Percentiles rank a stretch among this genome's conserved stretches.
Conservation (phyloP, 139 green algal species). For the Yamagishiella unicocca region DNA sequence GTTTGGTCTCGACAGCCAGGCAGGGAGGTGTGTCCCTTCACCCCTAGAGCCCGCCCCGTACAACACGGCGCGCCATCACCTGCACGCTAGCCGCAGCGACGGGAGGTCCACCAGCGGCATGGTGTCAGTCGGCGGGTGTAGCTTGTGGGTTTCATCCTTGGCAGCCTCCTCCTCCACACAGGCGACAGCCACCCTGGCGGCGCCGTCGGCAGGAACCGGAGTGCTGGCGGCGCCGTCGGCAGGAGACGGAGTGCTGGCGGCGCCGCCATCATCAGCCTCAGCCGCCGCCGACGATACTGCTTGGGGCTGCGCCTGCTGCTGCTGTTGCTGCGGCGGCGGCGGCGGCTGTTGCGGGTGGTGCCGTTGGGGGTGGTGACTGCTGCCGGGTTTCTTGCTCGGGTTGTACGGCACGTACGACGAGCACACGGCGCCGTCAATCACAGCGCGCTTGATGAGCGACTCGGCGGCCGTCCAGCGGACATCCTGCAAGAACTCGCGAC, state of each 20-base stretch:
- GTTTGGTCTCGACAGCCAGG: too few relatives aligned
- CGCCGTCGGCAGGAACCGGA: too few relatives aligned
- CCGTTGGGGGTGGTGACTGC: neutral
- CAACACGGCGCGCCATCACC: too few relatives aligned
- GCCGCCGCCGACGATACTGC: neutral
- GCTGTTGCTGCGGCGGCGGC: conserved; percentile 24
- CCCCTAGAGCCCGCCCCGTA: too few relatives aligned
- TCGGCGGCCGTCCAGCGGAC: conserved; percentile 57
- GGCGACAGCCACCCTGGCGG: neutral
- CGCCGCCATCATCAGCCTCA: neutral
- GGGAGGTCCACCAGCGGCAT: conserved; percentile 33
- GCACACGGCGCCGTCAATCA: conserved; percentile 37
- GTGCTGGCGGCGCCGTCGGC: too few relatives aligned
- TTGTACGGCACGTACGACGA: conserved; percentile 10
- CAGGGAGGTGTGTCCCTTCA: too few relatives aligned
- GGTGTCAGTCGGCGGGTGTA: neutral
- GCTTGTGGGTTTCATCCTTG: neutral
- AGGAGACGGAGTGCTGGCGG: too few relatives aligned
- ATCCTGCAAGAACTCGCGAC: conserved; percentile 55
- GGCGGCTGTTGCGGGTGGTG: neutral
- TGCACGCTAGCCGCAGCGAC: conserved; percentile 43
- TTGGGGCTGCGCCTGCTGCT: neutral
- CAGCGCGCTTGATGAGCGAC: conserved; percentile 58
- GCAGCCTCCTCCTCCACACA: neutral
- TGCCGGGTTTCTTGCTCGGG: neutral